Evolutionary conservation across 1,284 basidiomycete genomes (phyloP).

Genomic region (Exobasidium cylindrosporum): DNA sequence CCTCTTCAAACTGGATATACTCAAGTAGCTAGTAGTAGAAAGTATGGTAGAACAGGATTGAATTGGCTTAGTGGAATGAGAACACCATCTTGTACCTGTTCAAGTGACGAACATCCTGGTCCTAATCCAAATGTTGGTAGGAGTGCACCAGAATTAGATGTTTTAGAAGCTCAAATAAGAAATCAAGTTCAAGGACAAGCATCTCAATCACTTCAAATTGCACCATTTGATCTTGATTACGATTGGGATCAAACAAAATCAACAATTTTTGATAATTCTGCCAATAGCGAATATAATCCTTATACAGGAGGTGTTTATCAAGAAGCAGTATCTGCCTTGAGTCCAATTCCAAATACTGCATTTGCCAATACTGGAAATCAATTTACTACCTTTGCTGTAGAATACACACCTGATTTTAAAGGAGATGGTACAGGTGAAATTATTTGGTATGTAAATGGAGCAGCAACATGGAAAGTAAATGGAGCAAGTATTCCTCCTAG

Average conservation of each 20-base stretch:
- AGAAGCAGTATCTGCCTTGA: slow-evolving; percentile 51
- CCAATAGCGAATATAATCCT: slow-evolving; percentile 38
- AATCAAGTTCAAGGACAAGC: slow-evolving; percentile 56
- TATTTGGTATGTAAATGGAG: slow-evolving; percentile 51
- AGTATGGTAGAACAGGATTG: slow-evolving; percentile 12
- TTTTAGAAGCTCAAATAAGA: slow-evolving; percentile 58
- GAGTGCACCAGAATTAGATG: slow-evolving; percentile 53
- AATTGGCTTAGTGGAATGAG: slow-evolving; percentile 48
- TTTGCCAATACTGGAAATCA: slow-evolving; percentile 21
- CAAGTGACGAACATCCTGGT: slow-evolving; percentile 39
- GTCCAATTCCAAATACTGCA: slow-evolving; percentile 37
- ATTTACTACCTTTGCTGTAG: slow-evolving; percentile 46
- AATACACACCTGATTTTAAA: slow-evolving; percentile 50
- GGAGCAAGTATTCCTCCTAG: slow-evolving; percentile 28
- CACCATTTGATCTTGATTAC: slow-evolving; percentile 50
- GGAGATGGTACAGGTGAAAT: slow-evolving; percentile 39
- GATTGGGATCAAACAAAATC: slow-evolving; percentile 37
- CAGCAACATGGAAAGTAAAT: slow-evolving; percentile 46
- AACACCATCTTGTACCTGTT: slow-evolving; percentile 44
- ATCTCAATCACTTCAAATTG: slow-evolving; percentile 53
- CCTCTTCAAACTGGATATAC: slow-evolving; percentile 36
- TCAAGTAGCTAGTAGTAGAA: slow-evolving; percentile 9
- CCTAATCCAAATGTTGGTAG: slow-evolving; percentile 48
- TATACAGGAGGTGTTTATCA: slow-evolving; percentile 51
- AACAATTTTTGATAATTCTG: slow-evolving; percentile 33